Base-by-base conservation (phyloP, 2,329 filamentous ascomycete genomes). In the Chrysoporthe deuterocubensis region DNA sequence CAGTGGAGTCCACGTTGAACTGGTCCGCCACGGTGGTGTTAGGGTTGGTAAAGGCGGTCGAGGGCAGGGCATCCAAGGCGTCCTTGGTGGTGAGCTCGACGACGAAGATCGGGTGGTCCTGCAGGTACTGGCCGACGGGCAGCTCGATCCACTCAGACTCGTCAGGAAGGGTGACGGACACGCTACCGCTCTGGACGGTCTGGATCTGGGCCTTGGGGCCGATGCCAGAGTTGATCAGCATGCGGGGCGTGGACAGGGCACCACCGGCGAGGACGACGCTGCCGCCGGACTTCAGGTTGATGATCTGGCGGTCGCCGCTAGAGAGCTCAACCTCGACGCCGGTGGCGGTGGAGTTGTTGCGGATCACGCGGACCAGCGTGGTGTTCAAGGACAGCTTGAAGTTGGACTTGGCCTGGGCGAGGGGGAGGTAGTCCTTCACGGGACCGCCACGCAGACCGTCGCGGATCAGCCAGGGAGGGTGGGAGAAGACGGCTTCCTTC, bases 1-100 rank as follows among this genome's bases (percentile, higher is more conserved):
- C 83, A 2, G 72, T 21, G 3, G 68, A 73, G 3, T 75, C 74
- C 21, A 76, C 69, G 14, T 78, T 76, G 67, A 78, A 81, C 9
- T 80, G 72, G 21, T 79, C 76, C 21, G 79, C 43, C 32, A 72
- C 67, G 21, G 73, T 74, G 46, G 73, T 62, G 70, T 71, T 73
- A 5, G 78, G 77, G 42, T 62, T 50, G 1, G 76, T 76, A 58
- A 73, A 78, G 44, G 73, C 74, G 1, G 73, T 71, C 60, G 40
- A 43, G 66, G 69, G 44, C 58, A 66, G 62, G 8, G 63, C 66
- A 14, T 44, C 1, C 21, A 72, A 50, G 21, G 52, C 50, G 1
- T 73, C 69, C 67, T 74, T 77, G 63, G 74, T 75, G 21, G 75
- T 67, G 65, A 79, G 72, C 59, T 66, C 68, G 60, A 79, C 69